Percentiles rank a stretch among this genome's conserved stretches.
phyloP scores from a whole-genome alignment of 345 rosid species.

The Zanthoxylum bungeanum region DNA sequence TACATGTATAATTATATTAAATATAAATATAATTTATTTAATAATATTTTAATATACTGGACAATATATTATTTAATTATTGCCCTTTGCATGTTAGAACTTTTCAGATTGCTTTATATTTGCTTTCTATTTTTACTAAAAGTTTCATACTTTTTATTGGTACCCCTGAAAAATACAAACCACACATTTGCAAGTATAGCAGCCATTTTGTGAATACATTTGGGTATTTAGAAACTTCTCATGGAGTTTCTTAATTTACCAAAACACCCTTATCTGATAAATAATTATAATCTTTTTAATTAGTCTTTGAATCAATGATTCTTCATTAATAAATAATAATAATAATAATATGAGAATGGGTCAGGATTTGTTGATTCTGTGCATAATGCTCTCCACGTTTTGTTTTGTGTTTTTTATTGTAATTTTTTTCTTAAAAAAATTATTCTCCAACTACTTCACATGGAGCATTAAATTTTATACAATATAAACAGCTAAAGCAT shows the following conservation, averaged over 20 bases:
- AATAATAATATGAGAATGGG: background rate
- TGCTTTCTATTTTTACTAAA: background rate
- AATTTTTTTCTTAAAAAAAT: background rate
- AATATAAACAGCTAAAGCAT: background rate
- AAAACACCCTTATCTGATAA: background rate
- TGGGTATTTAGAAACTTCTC: no score
- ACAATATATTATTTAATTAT: no score
- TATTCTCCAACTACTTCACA: background rate
- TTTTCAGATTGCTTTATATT: background rate
- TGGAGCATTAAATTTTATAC: background rate
- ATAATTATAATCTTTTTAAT: background rate
- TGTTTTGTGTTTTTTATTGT: slow-evolving; percentile 7
- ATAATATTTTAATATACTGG: no score
- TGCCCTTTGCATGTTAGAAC: no score
- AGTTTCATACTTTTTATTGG: background rate
- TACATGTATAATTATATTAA: no score
- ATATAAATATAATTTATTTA: no score
- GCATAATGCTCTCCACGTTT: slow-evolving; percentile 15
- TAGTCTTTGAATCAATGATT: background rate
- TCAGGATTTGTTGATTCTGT: background rate
- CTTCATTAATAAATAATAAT: background rate
- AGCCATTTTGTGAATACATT: background rate
- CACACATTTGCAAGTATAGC: background rate
- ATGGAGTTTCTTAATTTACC: background rate
- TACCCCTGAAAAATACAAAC: background rate